phyloP scores from a whole-genome alignment of 2,329 filamentous ascomycete genomes.

The Aspergillus oerlinghausenensis region DNA sequence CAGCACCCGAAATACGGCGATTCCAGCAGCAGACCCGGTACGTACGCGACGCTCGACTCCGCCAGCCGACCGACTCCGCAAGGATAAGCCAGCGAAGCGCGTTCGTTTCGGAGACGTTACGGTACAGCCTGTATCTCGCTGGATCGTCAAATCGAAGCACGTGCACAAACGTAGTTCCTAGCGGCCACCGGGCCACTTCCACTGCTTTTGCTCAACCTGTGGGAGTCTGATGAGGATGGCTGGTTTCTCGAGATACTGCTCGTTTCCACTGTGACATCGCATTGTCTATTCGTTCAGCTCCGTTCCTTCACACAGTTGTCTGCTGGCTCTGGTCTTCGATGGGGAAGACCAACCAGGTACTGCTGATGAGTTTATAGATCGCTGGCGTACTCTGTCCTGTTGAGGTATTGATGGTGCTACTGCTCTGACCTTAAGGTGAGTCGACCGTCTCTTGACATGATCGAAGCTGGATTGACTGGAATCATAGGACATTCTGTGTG shows the following conservation, averaged over 20 bases:
- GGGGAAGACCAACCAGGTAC: slow-evolving; percentile 9
- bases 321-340: slow-evolving; percentile 10
- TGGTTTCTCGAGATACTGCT: neutral
- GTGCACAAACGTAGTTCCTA: slow-evolving; percentile 3
- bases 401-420: slow-evolving; percentile 14
- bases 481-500: slow-evolving; percentile 5
- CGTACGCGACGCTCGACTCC: slow-evolving; percentile 11
- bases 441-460: neutral
- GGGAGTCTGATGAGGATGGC: neutral
- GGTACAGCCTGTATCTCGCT: slow-evolving; percentile 20
- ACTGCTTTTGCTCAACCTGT: neutral
- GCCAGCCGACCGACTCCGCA: slow-evolving; percentile 8
- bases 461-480: neutral
- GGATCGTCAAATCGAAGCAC: slow-evolving; percentile 23
- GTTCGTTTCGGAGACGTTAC: slow-evolving; percentile 24
- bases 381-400: slow-evolving; percentile 13
- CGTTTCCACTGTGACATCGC: neutral
- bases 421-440: slow-evolving; percentile 8
- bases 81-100: slow-evolving; percentile 15
- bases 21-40: slow-evolving; percentile 1
- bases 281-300: slow-evolving; percentile 10
- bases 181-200: neutral
- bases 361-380: slow-evolving; percentile 16
- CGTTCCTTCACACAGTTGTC: neutral
- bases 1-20: neutral